Percentiles rank a stretch among this genome's conserved stretches.
These are phyloP conservation scores for Irpex rosettiformis DNA, from an alignment of 1,284 basidiomycete species.

Conservation along the genomic window DNA sequence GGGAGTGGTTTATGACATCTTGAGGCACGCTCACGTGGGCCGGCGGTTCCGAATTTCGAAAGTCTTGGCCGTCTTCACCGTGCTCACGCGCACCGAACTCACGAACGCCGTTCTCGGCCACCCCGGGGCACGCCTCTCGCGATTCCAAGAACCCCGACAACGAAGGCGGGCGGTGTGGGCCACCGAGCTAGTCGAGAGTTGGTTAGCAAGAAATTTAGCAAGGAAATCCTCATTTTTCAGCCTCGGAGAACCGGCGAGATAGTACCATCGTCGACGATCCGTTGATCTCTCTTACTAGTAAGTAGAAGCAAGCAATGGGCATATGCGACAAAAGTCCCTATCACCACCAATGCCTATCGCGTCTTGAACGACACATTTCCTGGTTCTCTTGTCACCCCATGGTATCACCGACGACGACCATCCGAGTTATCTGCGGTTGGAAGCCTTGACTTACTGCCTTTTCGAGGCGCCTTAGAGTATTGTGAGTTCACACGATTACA, in stretches of 20 bases:
- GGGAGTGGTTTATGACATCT: slow-evolving; percentile 3
- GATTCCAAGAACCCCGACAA: neutral
- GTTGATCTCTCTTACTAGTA: neutral
- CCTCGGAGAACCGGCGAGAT: neutral
- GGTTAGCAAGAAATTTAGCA: neutral
- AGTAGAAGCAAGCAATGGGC: neutral
- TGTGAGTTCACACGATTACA: too few species aligned
- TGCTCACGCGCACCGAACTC: neutral
- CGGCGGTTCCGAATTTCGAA: neutral
- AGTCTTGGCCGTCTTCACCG: neutral
- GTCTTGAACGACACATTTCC: neutral
- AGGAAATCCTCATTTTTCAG: neutral
- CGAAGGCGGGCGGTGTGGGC: neutral
- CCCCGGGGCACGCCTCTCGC: neutral
- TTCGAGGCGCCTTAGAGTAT: too few species aligned
- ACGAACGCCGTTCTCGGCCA: neutral
- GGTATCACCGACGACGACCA: neutral
- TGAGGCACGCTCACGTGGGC: slow-evolving; percentile 2
- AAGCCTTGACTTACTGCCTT: neutral
- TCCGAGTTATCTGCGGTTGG: neutral
- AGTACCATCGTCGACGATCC: neutral
- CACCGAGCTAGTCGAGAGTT: neutral
- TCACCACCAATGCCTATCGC: neutral
- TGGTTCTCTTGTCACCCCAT: neutral
- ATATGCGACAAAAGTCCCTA: neutral